A percentile compares a stretch with the other conserved stretches of the same genome.
Evolutionary conservation across 2,329 filamentous ascomycete species (phyloP).

Genomic region (Leptosphaerulina australis): DNA sequence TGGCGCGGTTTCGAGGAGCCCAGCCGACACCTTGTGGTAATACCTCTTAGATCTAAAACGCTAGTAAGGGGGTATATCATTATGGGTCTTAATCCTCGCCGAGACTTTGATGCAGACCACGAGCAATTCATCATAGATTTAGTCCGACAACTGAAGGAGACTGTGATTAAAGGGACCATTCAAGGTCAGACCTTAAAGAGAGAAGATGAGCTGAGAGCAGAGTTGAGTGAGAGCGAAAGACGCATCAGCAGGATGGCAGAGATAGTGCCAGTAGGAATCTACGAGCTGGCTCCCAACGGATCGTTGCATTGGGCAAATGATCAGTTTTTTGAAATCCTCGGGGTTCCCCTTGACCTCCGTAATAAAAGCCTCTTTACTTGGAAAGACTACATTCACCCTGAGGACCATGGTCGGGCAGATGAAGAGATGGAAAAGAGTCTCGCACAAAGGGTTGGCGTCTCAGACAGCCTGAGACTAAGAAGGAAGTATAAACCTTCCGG

Average conservation of each 20-base stretch:
- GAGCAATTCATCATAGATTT: constrained; percentile 10
- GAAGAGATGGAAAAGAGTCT: constrained; percentile 8
- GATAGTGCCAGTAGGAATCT: constrained; percentile 14
- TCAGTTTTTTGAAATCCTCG: constrained; percentile 15
- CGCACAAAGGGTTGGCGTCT: constrained; percentile 2
- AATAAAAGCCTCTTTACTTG: background rate
- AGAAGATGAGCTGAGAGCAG: constrained; percentile 1
- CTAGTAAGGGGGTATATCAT: background rate
- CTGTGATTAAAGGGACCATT: background rate
- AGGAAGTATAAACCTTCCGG: constrained; percentile 4
- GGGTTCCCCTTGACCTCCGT: constrained; percentile 3
- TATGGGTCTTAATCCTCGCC: constrained; percentile 7
- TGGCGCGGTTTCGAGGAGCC: constrained; percentile 14
- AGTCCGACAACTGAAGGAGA: constrained; percentile 3
- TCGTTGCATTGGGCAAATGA: constrained; percentile 13
- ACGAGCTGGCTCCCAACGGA: constrained; percentile 9
- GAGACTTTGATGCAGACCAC: constrained; percentile 9
- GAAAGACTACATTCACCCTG: constrained; percentile 13
- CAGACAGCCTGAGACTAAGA: constrained; percentile 6
- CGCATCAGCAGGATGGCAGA: constrained; percentile 8
- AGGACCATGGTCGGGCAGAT: constrained; percentile 6
- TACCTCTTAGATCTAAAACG: background rate
- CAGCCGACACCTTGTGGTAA: constrained; percentile 7
- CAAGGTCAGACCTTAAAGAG: background rate
- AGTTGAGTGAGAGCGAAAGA: constrained; percentile 9